Percentiles rank a stretch among this genome's conserved stretches.
These are phyloP conservation scores for Cladochytrium replicatum DNA, from an alignment of 192 early-diverging fungal species.

Conservation along the genomic window DNA sequence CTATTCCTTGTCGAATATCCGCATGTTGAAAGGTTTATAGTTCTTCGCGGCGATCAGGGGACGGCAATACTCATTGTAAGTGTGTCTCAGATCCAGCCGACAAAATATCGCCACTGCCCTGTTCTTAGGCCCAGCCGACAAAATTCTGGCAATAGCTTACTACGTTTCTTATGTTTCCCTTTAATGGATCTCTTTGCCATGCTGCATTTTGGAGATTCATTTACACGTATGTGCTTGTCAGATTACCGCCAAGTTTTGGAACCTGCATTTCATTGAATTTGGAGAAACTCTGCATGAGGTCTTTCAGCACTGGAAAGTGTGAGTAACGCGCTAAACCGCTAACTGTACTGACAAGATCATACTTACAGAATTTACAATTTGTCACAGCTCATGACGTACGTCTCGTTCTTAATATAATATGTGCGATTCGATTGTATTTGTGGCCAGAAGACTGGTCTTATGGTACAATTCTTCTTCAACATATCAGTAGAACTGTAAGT, in stretches of 20 bases:
- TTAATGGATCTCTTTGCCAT: no score
- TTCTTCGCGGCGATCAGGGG: not conserved
- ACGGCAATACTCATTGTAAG: slow-evolving; percentile 1
- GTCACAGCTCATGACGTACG: slow-evolving; percentile 83
- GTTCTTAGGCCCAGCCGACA: slow-evolving; percentile 31
- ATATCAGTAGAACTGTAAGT: slow-evolving; percentile 64
- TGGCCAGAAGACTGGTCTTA: slow-evolving; percentile 59
- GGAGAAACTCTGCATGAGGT: slow-evolving; percentile 82
- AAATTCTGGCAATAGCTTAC: slow-evolving; percentile 15
- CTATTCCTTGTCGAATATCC: slow-evolving; percentile 86
- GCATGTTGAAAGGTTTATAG: slow-evolving; percentile 66
- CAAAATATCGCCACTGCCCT: slow-evolving; percentile 60
- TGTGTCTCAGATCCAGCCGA: no score
- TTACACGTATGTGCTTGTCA: slow-evolving; percentile 79
- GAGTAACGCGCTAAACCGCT: slow-evolving; percentile 7
- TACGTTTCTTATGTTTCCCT: no score
- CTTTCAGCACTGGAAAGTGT: slow-evolving; percentile 90
- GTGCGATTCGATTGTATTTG: slow-evolving; percentile 71
- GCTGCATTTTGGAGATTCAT: slow-evolving; percentile 79
- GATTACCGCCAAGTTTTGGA: slow-evolving; percentile 71
- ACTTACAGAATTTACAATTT: slow-evolving; percentile 73
- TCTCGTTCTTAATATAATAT: slow-evolving; percentile 73
- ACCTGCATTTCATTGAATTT: slow-evolving; percentile 83
- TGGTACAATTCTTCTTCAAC: slow-evolving; percentile 65
- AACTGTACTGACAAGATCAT: no score